phyloP scores from a whole-genome alignment of 108 stramenopile genomes.

The Cyclostephanos tholiformis region DNA sequence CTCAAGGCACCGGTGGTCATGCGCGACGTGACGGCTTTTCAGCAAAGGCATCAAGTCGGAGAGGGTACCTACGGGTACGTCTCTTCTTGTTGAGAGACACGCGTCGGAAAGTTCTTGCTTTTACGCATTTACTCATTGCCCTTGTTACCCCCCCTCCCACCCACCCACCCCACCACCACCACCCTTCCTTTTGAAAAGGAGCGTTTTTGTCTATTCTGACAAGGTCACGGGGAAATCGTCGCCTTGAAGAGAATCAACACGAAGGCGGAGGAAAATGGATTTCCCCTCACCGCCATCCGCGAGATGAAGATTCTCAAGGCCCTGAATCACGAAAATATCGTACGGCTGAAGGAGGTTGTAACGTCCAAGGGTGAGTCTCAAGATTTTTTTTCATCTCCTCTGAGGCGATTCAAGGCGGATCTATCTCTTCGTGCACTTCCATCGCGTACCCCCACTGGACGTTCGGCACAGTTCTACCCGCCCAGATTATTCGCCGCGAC shows the following conservation, averaged over 20 bases:
- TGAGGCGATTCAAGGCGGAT: constrained; percentile 46
- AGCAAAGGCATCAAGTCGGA: constrained; percentile 79
- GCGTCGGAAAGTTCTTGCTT: background rate
- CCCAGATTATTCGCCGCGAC: constrained; percentile 63
- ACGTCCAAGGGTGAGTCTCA: constrained; percentile 84
- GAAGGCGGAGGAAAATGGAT: constrained; percentile 90
- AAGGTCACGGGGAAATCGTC: constrained; percentile 74
- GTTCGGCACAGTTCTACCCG: constrained; percentile 77
- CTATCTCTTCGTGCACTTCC: constrained; percentile 76
- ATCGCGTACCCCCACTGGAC: constrained; percentile 54
- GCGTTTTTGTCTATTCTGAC: constrained; percentile 84
- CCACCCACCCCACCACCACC: background rate
- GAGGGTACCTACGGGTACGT: constrained; percentile 84
- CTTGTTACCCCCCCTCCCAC: background rate
- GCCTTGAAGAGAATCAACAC: constrained; percentile 93
- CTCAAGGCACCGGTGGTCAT: constrained; percentile 71
- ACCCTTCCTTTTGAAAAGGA: constrained; percentile 42
- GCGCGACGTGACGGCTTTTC: constrained; percentile 82
- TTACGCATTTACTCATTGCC: constrained; percentile 13
- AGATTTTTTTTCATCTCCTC: background rate
- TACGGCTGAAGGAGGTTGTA: constrained; percentile 89
- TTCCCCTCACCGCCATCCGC: constrained; percentile 92
- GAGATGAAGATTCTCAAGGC: constrained; percentile 94
- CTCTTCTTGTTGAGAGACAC: constrained; percentile 15
- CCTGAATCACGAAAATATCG: constrained; percentile 85